Conservation (phyloP, 2,329 filamentous ascomycete species). For the Cladophialophora yegresii region DNA sequence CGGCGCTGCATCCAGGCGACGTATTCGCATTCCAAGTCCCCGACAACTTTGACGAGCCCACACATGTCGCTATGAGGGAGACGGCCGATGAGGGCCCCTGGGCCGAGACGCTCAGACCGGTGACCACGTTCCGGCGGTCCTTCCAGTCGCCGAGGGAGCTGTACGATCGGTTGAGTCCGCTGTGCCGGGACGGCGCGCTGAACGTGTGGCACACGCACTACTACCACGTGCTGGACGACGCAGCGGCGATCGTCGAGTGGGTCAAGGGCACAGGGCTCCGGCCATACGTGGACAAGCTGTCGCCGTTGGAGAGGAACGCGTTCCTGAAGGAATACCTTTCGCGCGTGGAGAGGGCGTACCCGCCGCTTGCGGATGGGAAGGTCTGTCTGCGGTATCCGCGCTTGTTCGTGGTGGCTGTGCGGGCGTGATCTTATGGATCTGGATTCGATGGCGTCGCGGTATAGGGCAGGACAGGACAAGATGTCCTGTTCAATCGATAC, state of each 20-base stretch:
- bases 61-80: slow-evolving; percentile 55
- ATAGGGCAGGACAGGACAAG: too few relatives aligned
- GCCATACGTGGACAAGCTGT: slow-evolving; percentile 57
- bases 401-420: slow-evolving; percentile 56
- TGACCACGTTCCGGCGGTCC: slow-evolving; percentile 48
- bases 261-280: slow-evolving; percentile 59
- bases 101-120: slow-evolving; percentile 39
- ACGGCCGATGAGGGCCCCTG: slow-evolving; percentile 47
- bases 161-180: slow-evolving; percentile 53
- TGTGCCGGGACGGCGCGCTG: slow-evolving; percentile 44
- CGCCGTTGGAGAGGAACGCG: slow-evolving; percentile 43
- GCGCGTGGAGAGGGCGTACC: slow-evolving; percentile 51
- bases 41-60: slow-evolving; percentile 54
- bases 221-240: slow-evolving; percentile 54
- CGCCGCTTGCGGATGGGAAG: slow-evolving; percentile 51
- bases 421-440: slow-evolving; percentile 6
- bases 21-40: slow-evolving; percentile 59
- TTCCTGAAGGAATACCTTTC: slow-evolving; percentile 54
- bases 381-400: slow-evolving; percentile 60
- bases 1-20: slow-evolving; percentile 47
- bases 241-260: slow-evolving; percentile 60
- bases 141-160: slow-evolving; percentile 53
- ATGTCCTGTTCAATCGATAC: too few relatives aligned
- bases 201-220: slow-evolving; percentile 60
- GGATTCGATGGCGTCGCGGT: background rate